Evolutionary conservation across 2,329 filamentous ascomycete genomes (phyloP).

Genomic region (Lachnellula subtilissima): DNA sequence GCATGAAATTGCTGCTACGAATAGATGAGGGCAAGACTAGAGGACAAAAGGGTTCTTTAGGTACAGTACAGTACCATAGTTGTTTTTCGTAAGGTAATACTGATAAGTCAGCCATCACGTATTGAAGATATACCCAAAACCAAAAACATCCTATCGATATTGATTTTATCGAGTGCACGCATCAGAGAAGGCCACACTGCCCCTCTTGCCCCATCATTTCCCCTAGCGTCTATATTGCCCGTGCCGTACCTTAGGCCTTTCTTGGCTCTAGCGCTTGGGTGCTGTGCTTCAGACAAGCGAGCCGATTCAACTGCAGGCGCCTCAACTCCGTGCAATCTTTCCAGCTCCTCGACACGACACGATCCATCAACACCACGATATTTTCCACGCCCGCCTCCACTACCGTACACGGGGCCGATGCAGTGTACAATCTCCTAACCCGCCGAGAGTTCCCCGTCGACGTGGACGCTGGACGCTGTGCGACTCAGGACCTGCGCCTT

Average conservation of each 20-base stretch:
- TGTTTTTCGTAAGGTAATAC: not conserved
- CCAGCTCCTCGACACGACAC: not conserved
- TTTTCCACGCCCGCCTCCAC: not conserved
- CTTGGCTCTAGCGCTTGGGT: not conserved
- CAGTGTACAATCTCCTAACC: not conserved
- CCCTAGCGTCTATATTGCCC: not conserved
- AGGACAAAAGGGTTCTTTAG: not conserved
- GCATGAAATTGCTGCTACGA: not conserved
- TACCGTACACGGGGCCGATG: not conserved
- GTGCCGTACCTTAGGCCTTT: not conserved
- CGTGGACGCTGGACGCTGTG: constrained; percentile 5
- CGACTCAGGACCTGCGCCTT: not conserved
- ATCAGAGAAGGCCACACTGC: not conserved
- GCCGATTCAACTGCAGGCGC: not conserved
- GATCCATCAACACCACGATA: not conserved
- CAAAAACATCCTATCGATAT: too few relatives aligned
- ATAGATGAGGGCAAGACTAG: not conserved
- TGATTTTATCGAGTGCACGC: not conserved
- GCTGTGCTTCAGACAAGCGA: not conserved
- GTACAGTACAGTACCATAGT: not conserved
- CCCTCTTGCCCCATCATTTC: not conserved
- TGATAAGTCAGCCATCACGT: too few relatives aligned
- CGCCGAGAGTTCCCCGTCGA: not conserved
- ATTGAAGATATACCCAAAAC: too few relatives aligned
- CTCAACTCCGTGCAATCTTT: not conserved